Conservation (phyloP, 2,329 filamentous ascomycete genomes). For the Fusarium abutilonis region DNA sequence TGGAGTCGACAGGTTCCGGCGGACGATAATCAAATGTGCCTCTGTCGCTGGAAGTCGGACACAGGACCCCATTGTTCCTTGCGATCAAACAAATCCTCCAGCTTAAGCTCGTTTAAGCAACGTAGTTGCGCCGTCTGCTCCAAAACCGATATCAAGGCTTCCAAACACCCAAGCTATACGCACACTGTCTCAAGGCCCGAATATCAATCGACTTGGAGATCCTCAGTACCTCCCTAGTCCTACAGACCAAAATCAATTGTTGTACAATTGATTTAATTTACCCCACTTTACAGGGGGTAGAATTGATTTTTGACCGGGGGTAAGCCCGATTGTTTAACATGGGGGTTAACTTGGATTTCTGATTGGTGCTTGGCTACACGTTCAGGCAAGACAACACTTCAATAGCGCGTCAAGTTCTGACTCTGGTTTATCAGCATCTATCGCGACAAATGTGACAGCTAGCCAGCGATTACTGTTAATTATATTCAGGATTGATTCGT, state of each 20-base stretch:
- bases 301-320: background rate
- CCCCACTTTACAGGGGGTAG: background rate
- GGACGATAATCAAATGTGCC: too few relatives aligned
- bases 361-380: background rate
- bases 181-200: too few relatives aligned
- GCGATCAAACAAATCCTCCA: too few relatives aligned
- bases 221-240: background rate
- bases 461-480: background rate
- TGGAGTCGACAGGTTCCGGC: too few relatives aligned
- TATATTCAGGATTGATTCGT: background rate
- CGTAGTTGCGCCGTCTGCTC: too few relatives aligned
- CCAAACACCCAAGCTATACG: too few relatives aligned
- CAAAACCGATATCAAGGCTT: too few relatives aligned
- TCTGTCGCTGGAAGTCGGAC: too few relatives aligned
- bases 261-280: background rate
- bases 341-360: background rate
- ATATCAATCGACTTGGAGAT: too few relatives aligned
- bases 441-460: background rate
- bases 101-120: too few relatives aligned
- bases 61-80: too few relatives aligned
- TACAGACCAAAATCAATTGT: background rate
- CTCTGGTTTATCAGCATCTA: background rate
- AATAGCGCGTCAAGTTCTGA: background rate
- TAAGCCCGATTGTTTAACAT: background rate
- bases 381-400: background rate